Evolutionary conservation across 2,329 filamentous ascomycete genomes (phyloP), one percentile per base, ranked within the genome.

Genomic region (Paracoccidioides lutzii): DNA sequence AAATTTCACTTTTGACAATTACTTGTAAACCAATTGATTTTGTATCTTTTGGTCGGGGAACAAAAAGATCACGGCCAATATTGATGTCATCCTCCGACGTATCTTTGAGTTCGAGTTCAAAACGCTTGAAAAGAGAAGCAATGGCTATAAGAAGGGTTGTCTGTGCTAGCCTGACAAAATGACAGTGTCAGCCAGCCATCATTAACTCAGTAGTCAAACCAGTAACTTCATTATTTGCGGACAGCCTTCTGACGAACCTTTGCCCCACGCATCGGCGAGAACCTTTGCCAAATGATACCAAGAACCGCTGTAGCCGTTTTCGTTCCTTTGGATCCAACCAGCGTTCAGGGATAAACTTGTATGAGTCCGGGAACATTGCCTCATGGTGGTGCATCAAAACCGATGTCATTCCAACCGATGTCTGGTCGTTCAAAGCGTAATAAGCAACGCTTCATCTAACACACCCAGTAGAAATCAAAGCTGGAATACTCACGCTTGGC

Each of bases 261-360:
- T 65, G 61, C 10, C 62, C 62, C 30, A 64, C 38, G 50, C 62
- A 64, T 43, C 54, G 44, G 38, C 63, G 46, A 15, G 59, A 57
- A 2, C 63, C 63, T 49, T 63, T 65, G 8, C 53, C 53, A 53
- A 64, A 64, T 15, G 63, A 30, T 28, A 64, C 61, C 9, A 63
- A 30, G 46, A 62, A 62, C 8, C 56, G 57, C n/a, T 60, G 58
- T 28, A 64, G 56, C 32, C 57, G 57, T 15, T 56, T 53, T 30
- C 58, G 55, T 37, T 58, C 55, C 12, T 57, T 50, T 30, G 54
- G n/a, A 33, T 62, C 60, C 37, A 64, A 43, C 63, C 63, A 65
- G 9, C 63, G 59, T 40, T 64, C 61, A 14, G 63, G 63, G 8
- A 56, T 53, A 49, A 64, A 65, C 32, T 48, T 59, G 14, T 55